Evolutionary conservation across 306 rosid species (phyloP), one percentile per base, ranked within the genome.

Genomic region (Carpinus viminea): DNA sequence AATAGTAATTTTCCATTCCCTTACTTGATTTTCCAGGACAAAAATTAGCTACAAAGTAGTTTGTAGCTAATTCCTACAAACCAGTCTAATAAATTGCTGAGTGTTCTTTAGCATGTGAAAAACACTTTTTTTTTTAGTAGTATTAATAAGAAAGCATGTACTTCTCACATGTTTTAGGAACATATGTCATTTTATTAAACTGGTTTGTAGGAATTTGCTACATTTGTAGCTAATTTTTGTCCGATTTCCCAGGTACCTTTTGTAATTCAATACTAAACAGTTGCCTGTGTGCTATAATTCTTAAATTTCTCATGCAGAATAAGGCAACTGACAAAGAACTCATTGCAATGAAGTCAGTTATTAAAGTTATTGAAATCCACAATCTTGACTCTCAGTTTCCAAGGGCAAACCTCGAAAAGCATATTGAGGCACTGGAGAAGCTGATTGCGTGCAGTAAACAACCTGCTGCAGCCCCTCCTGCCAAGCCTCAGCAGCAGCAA

Each of bases 341-440:
- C 38, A 84, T 85, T 79, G 86, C 90, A 51, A 56, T 94, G 85
- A 88, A 74, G 81, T 82, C 88, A 4, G 92, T 90, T 47, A 78
- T 92, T 45, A 89, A 81, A 85, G 68, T 61, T 65, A 90, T 94
- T 59, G 92, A 88, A 83, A 88, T 74, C 31, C 79, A 83, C 78
- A 89, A 92, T 70, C 96, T 94, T 26, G 86, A 89, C 60, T 84
- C 86, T 74, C 90, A 83, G 75, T 92, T 85, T 80, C 96, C 96
- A 54, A 75, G 34, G 17, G 89, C 74, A 82, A 72, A 60, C 79
- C 89, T 92, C 69, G 87, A 85, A 70, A 86, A 83, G 87, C 88
- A 85, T 68, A 85, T 94, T 69, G 83, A 80, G 80, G 83, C 78
- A 78, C 81, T 90, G 79, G 88, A 90, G 88, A 86, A 78, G 85